Evolutionary conservation across 2,329 filamentous ascomycete species (phyloP).

Genomic region (Nothophaeocryptopus gaeumannii): DNA sequence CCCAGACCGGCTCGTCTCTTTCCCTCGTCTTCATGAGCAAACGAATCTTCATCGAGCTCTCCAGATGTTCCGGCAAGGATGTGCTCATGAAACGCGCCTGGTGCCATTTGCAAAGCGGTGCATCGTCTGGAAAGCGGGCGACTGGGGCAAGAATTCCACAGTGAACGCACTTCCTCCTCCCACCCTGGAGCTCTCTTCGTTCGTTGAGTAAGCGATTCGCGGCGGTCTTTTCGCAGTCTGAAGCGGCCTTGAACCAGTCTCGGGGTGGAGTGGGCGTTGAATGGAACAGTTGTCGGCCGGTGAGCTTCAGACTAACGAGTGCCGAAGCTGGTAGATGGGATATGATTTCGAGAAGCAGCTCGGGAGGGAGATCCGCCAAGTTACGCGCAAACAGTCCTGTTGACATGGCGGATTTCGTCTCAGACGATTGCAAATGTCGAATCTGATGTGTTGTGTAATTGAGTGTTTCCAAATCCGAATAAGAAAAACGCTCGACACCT

Average conservation of each 20-base stretch:
- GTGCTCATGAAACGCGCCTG: slow-evolving; percentile 24
- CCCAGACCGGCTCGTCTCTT: slow-evolving; percentile 16
- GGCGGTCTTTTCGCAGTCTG: slow-evolving; percentile 27
- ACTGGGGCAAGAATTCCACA: slow-evolving; percentile 20
- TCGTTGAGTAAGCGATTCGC: slow-evolving; percentile 26
- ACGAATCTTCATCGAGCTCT: slow-evolving; percentile 16
- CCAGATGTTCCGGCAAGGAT: slow-evolving; percentile 16
- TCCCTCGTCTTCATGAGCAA: slow-evolving; percentile 11
- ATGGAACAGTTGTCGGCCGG: slow-evolving; percentile 33
- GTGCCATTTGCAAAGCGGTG: slow-evolving; percentile 26
- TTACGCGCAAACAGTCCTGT: neutral
- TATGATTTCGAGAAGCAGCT: slow-evolving; percentile 34
- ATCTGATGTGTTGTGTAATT: too few relatives aligned
- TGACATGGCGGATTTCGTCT: too few relatives aligned
- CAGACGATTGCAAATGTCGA: too few relatives aligned
- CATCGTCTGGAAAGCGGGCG: slow-evolving; percentile 16
- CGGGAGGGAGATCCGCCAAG: slow-evolving; percentile 36
- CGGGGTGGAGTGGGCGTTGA: slow-evolving; percentile 15
- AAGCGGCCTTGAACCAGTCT: slow-evolving; percentile 20
- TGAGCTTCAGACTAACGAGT: slow-evolving; percentile 40
- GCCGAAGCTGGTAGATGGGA: slow-evolving; percentile 38
- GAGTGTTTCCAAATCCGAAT: too few relatives aligned
- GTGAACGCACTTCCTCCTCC: slow-evolving; percentile 26
- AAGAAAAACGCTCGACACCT: too few relatives aligned
- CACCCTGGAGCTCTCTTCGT: slow-evolving; percentile 17